Evolutionary conservation across 1,139 yeast genomes (phyloP), one percentile per base, ranked within the genome.

Genomic region (Scheffersomyces cryptocercus): DNA sequence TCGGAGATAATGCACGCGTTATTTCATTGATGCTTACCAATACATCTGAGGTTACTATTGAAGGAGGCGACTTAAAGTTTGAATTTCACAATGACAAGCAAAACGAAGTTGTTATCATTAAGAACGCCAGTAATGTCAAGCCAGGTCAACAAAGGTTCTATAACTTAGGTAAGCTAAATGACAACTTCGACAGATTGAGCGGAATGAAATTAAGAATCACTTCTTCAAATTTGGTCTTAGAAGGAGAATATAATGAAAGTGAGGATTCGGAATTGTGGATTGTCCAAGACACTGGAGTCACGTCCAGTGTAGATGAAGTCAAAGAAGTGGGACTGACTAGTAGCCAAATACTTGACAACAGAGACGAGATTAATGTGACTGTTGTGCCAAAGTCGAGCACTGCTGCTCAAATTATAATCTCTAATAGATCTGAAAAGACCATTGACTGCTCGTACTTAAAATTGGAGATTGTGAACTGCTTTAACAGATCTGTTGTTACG

Each of bases 391-490:
- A 68, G 43, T 61, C 73, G 1, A 53, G 56, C 16, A 56, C 58
- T 5, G 55, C 70, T 59, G 62, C 71, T 3, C 73, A 68, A 43
- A 50, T 70, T 5, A 56, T 61, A 10, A 50, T 73, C 35, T 55
- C 58, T n/a, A 73, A 73, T 54, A 61, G 59, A 43, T 56, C 71
- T 0, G 29, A 37, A 1, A 51, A 53, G 14, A 41, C 52, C 3
- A 58, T 73, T 44, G 69, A 62, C 40, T 68, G 74, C 41, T 53
- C 65, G 1, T 61, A 67, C 37, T 56, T 70, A 50, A 58, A 52
- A 20, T 57, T 72, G 37, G 62, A 59, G 42, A 55, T 72, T 13
- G 48, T 61, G n/a, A 66, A 69, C 42, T 63, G 67, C 40, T 64
- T 67, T 40, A 65, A 61, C 15, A 56, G 50, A 29, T 51, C 59